phyloP scores from a whole-genome alignment of 2,329 filamentous ascomycete species.

The Claviceps lovelessii region DNA sequence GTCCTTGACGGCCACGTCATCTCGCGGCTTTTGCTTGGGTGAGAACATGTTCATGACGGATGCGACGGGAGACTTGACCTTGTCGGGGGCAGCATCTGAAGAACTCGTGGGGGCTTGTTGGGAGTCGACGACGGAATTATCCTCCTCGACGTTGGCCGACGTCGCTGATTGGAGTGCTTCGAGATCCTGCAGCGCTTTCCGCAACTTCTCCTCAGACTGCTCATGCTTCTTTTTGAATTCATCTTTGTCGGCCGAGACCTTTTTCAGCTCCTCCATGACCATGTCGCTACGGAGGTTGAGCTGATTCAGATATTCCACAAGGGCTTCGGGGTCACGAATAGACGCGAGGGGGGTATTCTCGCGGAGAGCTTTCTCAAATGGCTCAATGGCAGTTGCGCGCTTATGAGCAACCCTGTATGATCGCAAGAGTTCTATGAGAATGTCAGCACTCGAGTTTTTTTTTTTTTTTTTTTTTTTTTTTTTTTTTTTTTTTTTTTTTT shows the following conservation, averaged over 20 bases:
- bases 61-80: slow-evolving; percentile 31
- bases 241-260: slow-evolving; percentile 70
- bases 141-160: slow-evolving; percentile 14
- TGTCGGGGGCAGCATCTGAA: slow-evolving; percentile 10
- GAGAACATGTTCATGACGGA: slow-evolving; percentile 37
- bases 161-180: slow-evolving; percentile 29
- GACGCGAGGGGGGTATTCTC: slow-evolving; percentile 87
- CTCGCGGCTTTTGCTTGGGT: slow-evolving; percentile 27
- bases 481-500: too few species aligned
- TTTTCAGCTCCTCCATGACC: slow-evolving; percentile 85
- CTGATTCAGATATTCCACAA: slow-evolving; percentile 84
- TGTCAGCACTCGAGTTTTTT: background rate
- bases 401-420: slow-evolving; percentile 88
- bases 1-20: slow-evolving; percentile 14
- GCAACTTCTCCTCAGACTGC: slow-evolving; percentile 49
- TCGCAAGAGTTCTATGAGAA: slow-evolving; percentile 57
- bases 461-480: too few species aligned
- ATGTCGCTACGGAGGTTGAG: slow-evolving; percentile 76
- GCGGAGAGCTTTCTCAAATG: slow-evolving; percentile 79
- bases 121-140: slow-evolving; percentile 11
- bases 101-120: slow-evolving; percentile 4
- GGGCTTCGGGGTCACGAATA: slow-evolving; percentile 68
- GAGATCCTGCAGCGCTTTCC: slow-evolving; percentile 49
- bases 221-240: slow-evolving; percentile 62
- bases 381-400: slow-evolving; percentile 73